Evolutionary conservation across 768 basidiomycete genomes (phyloP), one percentile per base, ranked within the genome.

Genomic region (Suillus fuscotomentosus): DNA sequence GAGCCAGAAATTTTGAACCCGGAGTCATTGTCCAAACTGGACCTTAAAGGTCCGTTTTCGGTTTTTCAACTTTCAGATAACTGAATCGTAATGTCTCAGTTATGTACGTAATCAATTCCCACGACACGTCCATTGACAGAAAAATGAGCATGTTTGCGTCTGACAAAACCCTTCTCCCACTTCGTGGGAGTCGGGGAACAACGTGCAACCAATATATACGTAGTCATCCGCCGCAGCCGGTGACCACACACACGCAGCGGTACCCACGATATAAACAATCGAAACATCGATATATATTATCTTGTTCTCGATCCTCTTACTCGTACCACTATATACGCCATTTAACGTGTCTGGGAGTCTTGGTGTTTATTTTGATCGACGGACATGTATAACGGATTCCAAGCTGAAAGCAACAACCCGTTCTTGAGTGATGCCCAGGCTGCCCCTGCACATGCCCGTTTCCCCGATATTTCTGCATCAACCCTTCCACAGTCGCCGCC

Each of bases 391-490:
- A 59, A 42, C 41, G 42, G 57, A 17, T 59, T 59, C 27, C 57
- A 42, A 59, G 57, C 57, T 59, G 57, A 59, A 6, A 27, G 17
- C 59, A 92, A 89, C 71, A 92, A 92, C 68, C 91, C 91, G 0
- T 92, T 92, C 76, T 77, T 87, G 70, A 79, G 82, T 55, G 84
- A 85, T 66, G 80, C 22, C 27, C 50, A 50, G 50, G 8, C 84
- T 1, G 67, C 79, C 38, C 78, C 80, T 55, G 75, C 83, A 39
- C 79, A 81, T 34, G 73, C 80, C 24, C 85, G 91, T 65, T 92
- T 82, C 69, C 91, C 91, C 42, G 88, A 89, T 72, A 80, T 93
- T 69, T 80, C 80, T 43, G 72, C 69, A 61, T 50, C 73, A 20
- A 43, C 53, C 14, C 47, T 54, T n/a, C 42, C 60, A 24, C 62